phyloP scores from a whole-genome alignment of 768 basidiomycete genomes.

The Multifurca ochricompacta region DNA sequence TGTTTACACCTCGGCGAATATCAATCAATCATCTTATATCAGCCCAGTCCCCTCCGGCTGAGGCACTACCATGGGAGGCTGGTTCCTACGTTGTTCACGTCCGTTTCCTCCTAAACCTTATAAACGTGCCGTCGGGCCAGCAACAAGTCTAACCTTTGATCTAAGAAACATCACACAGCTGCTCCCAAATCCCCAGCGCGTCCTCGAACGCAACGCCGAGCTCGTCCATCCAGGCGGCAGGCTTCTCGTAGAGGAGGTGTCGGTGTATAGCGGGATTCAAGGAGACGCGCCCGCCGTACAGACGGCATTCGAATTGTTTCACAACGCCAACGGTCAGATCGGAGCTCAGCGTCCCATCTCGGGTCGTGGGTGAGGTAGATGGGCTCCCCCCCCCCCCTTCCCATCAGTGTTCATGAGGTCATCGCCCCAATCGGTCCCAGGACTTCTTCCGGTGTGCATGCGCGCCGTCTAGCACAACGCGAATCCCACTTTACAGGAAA shows the following conservation, averaged over 20 bases:
- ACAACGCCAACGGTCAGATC: background rate
- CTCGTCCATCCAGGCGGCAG: slow-evolving; percentile 25
- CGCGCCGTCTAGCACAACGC: background rate
- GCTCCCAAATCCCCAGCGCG: slow-evolving; percentile 21
- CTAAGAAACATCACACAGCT: background rate
- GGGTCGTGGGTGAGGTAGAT: slow-evolving; percentile 1
- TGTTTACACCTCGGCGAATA: background rate
- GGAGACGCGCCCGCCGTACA: slow-evolving; percentile 1
- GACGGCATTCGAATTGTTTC: background rate
- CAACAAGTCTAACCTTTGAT: background rate
- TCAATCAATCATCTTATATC: background rate
- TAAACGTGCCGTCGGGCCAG: slow-evolving; percentile 20
- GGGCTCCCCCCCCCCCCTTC: too few relatives aligned
- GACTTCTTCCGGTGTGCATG: background rate
- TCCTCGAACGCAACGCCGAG: slow-evolving; percentile 17
- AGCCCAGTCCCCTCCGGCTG: slow-evolving; percentile 22
- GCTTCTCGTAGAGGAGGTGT: slow-evolving; percentile 24
- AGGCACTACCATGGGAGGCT: slow-evolving; percentile 17
- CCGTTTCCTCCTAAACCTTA: slow-evolving; percentile 22
- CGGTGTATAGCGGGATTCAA: background rate
- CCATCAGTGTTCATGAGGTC: slow-evolving; percentile 12
- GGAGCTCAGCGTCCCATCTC: background rate
- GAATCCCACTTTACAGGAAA: background rate
- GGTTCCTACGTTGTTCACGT: slow-evolving; percentile 23
- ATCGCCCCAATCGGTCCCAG: background rate